Conservation (phyloP, 306 rosid species). For the Gillenia trifoliata region DNA sequence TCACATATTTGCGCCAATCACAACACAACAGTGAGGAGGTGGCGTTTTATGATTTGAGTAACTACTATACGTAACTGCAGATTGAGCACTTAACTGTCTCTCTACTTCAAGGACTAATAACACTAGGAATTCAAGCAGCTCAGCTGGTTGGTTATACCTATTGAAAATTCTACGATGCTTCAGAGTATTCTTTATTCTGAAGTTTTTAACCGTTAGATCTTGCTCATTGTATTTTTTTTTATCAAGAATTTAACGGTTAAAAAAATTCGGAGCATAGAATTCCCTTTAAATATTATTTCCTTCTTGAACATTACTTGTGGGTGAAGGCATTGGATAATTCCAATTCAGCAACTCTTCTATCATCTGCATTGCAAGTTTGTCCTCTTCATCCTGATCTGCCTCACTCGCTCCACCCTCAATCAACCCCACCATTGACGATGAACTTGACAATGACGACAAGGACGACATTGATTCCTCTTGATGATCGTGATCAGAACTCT, state of each 20-base stretch:
- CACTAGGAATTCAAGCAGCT: not conserved
- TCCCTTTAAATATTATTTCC: not conserved
- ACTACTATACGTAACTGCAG: not conserved
- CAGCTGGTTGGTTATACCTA: not conserved
- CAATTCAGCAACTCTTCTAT: conserved; percentile 89
- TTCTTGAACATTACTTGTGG: conserved; percentile 20
- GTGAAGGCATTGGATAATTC: conserved; percentile 45
- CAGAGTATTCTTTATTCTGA: not conserved
- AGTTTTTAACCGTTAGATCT: no score
- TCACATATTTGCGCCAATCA: not conserved
- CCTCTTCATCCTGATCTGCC: conserved; percentile 41
- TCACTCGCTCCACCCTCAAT: not conserved
- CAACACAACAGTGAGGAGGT: not conserved
- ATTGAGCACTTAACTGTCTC: not conserved
- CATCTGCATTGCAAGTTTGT: conserved; percentile 85
- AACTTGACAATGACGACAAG: not conserved
- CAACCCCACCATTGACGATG: not conserved
- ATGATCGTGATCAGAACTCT: not conserved
- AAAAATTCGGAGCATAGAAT: not conserved
- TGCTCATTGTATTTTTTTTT: no score
- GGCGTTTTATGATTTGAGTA: not conserved
- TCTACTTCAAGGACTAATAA: not conserved
- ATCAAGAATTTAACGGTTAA: not conserved
- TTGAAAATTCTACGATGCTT: not conserved
- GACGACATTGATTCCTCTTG: not conserved